phyloP scores from a whole-genome alignment of 1,284 basidiomycete genomes.

The Ceratobasidium sp. region DNA sequence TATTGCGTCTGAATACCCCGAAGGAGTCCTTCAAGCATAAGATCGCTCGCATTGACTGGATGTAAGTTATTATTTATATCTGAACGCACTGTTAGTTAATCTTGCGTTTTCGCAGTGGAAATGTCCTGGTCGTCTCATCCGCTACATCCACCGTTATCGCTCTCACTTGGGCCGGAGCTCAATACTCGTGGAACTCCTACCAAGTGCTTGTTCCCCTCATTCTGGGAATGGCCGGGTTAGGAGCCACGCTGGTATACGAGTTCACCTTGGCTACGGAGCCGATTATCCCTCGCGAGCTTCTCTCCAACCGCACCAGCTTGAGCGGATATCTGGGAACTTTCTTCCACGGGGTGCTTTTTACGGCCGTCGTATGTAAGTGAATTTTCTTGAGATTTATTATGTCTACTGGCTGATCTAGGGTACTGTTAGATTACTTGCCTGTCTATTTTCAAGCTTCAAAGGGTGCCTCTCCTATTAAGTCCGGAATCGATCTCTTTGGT shows the following conservation, averaged over 20 bases:
- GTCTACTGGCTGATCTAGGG: slow-evolving; percentile 13
- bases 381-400: too few relatives aligned
- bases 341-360: slow-evolving; percentile 52
- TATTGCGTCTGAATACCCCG: slow-evolving; percentile 57
- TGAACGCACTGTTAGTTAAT: slow-evolving; percentile 17
- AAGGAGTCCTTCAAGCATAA: slow-evolving; percentile 52
- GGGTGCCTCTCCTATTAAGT: slow-evolving; percentile 57
- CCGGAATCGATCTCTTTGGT: slow-evolving; percentile 58
- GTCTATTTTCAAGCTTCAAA: slow-evolving; percentile 63
- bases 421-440: slow-evolving; percentile 55
- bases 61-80: slow-evolving; percentile 50
- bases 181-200: slow-evolving; percentile 55
- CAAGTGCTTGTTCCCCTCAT: slow-evolving; percentile 55
- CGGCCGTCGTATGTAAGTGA: slow-evolving; percentile 49
- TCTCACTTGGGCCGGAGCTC: slow-evolving; percentile 57
- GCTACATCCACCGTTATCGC: slow-evolving; percentile 53
- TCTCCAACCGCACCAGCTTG: slow-evolving; percentile 53
- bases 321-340: slow-evolving; percentile 53
- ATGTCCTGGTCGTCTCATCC: slow-evolving; percentile 53
- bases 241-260: slow-evolving; percentile 50
- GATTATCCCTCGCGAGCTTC: slow-evolving; percentile 51
- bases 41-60: slow-evolving; percentile 56
- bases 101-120: slow-evolving; percentile 52
- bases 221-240: slow-evolving; percentile 50
- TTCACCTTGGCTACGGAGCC: slow-evolving; percentile 50